Conservation (phyloP, 2,329 filamentous ascomycete genomes). For the Fusarium equiseti region DNA sequence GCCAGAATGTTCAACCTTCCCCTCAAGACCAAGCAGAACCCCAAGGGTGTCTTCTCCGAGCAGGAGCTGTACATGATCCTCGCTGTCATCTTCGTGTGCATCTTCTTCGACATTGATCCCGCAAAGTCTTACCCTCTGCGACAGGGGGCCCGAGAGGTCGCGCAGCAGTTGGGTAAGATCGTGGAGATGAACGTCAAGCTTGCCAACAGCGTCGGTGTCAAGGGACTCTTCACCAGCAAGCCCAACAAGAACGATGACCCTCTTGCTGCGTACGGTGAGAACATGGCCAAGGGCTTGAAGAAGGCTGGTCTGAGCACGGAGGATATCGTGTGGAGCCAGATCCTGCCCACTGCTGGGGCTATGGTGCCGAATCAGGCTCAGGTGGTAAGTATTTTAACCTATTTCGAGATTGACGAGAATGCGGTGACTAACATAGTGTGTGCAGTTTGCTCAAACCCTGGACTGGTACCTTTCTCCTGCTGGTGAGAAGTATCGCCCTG, state of each 20-base stretch:
- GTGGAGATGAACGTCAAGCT: constrained; percentile 75
- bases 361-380: constrained; percentile 79
- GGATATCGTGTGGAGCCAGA: constrained; percentile 78
- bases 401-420: neutral
- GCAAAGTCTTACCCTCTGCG: constrained; percentile 74
- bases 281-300: constrained; percentile 73
- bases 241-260: constrained; percentile 64
- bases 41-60: constrained; percentile 68
- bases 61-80: constrained; percentile 72
- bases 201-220: constrained; percentile 54
- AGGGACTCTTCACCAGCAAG: constrained; percentile 64
- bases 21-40: constrained; percentile 71
- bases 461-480: constrained; percentile 76
- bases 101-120: constrained; percentile 76
- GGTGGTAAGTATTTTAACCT: constrained; percentile 60
- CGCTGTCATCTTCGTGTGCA: constrained; percentile 72
- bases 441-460: constrained; percentile 75
- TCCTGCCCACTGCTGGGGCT: constrained; percentile 74
- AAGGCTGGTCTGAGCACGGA: constrained; percentile 71
- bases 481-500: constrained; percentile 66
- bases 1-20: constrained; percentile 74
- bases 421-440: constrained; percentile 35
- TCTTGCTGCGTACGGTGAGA: constrained; percentile 72
- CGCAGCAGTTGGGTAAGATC: constrained; percentile 69
- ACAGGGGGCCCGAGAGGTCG: constrained; percentile 67